Evolutionary conservation across 1,139 yeast species (phyloP), one percentile per base, ranked within the genome.

Genomic region (Yamadazyma diddensiae): DNA sequence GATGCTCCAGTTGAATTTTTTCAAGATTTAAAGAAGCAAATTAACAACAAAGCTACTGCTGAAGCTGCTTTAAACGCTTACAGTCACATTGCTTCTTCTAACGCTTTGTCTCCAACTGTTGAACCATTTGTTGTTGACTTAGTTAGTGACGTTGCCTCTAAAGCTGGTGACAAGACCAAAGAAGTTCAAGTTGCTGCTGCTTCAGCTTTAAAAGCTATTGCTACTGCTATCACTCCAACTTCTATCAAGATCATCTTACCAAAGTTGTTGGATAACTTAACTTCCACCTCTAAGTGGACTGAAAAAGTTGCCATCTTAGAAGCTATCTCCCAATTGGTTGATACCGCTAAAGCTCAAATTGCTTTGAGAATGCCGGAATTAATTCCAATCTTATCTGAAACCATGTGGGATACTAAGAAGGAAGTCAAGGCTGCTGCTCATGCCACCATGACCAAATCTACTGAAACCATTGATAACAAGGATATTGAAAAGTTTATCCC

Each of bases 331-430:
- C 79, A 80, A 54, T 77, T 92, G 59, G 98, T 92, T 57, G 95
- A 87, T 65, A 77, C 88, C 53, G 96, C 98, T 54, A 92, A 90
- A 70, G 87, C 73, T 55, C 98, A 90, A 77, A 75, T 92, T 56
- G 96, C 98, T 54, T 79, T 92, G 62, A 87, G 97, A 79, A 90
- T 92, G 97, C 96, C 97, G 59, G 97, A 92, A 77, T 82, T 92
- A 69, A 90, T 92, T 59, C 98, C 98, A 68, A 94, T 84, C 50
- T 77, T 92, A 59, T 92, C 98, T 52, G 98, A 92, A 77, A 86
- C 97, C 56, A 92, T 92, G 97, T 92, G 98, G 98, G 98, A 92
- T 70, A 92, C 98, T 73, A 92, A 92, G 82, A 78, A 79, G 70
- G 97, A 92, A 63, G 97, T 92, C 65, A 92, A 92, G 83, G 81